Evolutionary conservation across 441 rosid species (phyloP).

Genomic region (Populus trichocarpa): DNA sequence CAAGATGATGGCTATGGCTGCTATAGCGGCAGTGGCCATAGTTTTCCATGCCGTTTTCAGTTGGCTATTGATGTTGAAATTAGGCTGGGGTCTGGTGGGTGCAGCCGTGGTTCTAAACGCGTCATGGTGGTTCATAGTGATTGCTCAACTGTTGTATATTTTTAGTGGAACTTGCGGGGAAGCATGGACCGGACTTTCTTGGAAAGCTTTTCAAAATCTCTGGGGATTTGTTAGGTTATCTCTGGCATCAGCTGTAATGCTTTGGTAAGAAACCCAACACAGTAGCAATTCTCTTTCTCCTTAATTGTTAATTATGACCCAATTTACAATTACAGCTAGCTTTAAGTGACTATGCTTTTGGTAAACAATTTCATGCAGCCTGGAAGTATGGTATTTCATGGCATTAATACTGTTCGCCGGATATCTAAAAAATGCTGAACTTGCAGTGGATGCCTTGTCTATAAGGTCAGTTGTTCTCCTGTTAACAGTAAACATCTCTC

Average conservation of each 20-base stretch:
- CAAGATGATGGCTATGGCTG: slow-evolving; percentile 42
- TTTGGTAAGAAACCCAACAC: slow-evolving; percentile 30
- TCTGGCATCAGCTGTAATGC: slow-evolving; percentile 57
- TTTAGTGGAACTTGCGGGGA: slow-evolving; percentile 43
- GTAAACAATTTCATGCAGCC: slow-evolving; percentile 27
- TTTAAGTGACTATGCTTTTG: background rate
- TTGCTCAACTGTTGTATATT: slow-evolving; percentile 40
- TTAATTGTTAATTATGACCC: background rate
- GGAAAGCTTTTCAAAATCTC: slow-evolving; percentile 45
- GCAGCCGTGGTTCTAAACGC: slow-evolving; percentile 44
- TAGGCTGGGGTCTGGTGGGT: slow-evolving; percentile 53
- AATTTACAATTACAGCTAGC: background rate
- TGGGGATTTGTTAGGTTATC: slow-evolving; percentile 49
- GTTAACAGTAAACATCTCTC: too few species aligned
- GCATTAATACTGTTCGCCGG: slow-evolving; percentile 69
- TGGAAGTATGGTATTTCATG: slow-evolving; percentile 74
- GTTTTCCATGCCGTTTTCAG: slow-evolving; percentile 27
- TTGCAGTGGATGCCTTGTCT: slow-evolving; percentile 63
- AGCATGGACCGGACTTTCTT: slow-evolving; percentile 54
- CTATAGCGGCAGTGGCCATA: slow-evolving; percentile 24
- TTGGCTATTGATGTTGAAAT: slow-evolving; percentile 30
- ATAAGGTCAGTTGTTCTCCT: slow-evolving; percentile 42
- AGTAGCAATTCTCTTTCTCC: background rate
- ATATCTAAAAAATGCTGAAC: slow-evolving; percentile 59
- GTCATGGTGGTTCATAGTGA: slow-evolving; percentile 48